Evolutionary conservation across 2,329 filamentous ascomycete genomes (phyloP).

Genomic region (Ploettnerulaceae sp.): DNA sequence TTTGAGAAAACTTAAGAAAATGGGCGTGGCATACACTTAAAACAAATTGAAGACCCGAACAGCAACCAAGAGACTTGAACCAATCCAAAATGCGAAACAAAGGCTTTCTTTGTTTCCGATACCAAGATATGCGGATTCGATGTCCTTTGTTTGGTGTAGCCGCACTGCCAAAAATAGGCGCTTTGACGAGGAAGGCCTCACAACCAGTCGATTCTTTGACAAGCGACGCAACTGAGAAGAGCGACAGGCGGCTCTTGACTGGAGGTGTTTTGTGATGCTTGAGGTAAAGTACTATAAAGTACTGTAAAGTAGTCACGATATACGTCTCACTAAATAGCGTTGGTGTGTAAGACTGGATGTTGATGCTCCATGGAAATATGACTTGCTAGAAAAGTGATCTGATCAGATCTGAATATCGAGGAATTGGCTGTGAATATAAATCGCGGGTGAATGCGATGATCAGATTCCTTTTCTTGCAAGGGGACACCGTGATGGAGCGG

Average conservation of each 20-base stretch:
- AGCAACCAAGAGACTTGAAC: slow-evolving; percentile 16
- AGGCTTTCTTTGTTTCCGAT: slow-evolving; percentile 26
- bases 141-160: slow-evolving; percentile 27
- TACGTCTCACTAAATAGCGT: slow-evolving; percentile 11
- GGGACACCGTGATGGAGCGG: slow-evolving; percentile 24
- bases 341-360: slow-evolving; percentile 7
- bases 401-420: slow-evolving; percentile 3
- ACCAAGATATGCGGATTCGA: slow-evolving; percentile 23
- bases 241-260: slow-evolving; percentile 13
- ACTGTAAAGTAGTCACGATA: slow-evolving; percentile 6
- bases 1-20: slow-evolving; percentile 7
- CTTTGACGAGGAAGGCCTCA: slow-evolving; percentile 23
- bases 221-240: slow-evolving; percentile 18
- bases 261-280: too few relatives aligned
- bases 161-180: slow-evolving; percentile 30
- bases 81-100: slow-evolving; percentile 22
- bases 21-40: slow-evolving; percentile 26
- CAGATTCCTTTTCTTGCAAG: slow-evolving; percentile 24
- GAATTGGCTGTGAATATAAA: slow-evolving; percentile 13
- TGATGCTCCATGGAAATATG: slow-evolving; percentile 19
- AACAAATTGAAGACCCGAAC: slow-evolving; percentile 10
- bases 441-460: slow-evolving; percentile 11
- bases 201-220: slow-evolving; percentile 28
- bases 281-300: slow-evolving; percentile 5
- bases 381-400: slow-evolving; percentile 20